These are phyloP conservation scores for Thermomucor indicae-seudaticae DNA, from an alignment of 371 early-diverging fungal species.

Conservation along the genomic window DNA sequence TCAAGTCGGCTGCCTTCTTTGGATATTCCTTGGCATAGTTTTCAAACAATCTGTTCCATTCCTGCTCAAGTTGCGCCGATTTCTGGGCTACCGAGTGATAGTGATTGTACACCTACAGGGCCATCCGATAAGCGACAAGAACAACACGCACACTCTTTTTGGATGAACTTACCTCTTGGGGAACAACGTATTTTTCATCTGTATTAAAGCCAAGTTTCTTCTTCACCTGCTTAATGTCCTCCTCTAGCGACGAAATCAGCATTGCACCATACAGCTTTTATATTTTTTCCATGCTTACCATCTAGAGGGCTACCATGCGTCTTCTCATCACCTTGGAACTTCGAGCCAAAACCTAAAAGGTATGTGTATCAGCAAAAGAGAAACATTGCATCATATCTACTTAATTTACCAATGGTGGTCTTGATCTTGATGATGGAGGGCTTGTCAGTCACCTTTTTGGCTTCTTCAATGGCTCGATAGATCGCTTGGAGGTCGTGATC, in stretches of 20 bases:
- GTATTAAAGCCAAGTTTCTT: conserved; percentile 81
- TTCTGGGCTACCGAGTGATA: conserved; percentile 50
- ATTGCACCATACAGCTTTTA: not conserved
- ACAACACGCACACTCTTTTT: no score
- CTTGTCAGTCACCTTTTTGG: conserved; percentile 81
- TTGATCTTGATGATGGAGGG: conserved; percentile 87
- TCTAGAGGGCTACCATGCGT: conserved; percentile 91
- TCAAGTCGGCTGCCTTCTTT: conserved; percentile 66
- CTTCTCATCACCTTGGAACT: conserved; percentile 85
- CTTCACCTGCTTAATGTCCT: conserved; percentile 88
- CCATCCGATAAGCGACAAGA: no score
- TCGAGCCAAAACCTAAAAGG: conserved; percentile 77
- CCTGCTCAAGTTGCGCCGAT: conserved; percentile 58
- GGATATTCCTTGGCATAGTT: conserved; percentile 66
- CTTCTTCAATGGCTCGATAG: conserved; percentile 70
- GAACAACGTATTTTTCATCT: conserved; percentile 72
- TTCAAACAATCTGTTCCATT: conserved; percentile 75
- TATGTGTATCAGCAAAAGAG: conserved; percentile 28
- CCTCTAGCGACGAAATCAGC: conserved; percentile 44
- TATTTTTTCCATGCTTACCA: conserved; percentile 18
- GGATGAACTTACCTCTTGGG: conserved; percentile 34
- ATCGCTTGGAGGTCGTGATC: conserved; percentile 77
- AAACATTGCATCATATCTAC: conserved; percentile 1
- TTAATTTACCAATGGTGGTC: conserved; percentile 66
- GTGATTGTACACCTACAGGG: conserved; percentile 62